phyloP scores from a whole-genome alignment of 2,329 filamentous ascomycete genomes.

The Whalleya microplaca region DNA sequence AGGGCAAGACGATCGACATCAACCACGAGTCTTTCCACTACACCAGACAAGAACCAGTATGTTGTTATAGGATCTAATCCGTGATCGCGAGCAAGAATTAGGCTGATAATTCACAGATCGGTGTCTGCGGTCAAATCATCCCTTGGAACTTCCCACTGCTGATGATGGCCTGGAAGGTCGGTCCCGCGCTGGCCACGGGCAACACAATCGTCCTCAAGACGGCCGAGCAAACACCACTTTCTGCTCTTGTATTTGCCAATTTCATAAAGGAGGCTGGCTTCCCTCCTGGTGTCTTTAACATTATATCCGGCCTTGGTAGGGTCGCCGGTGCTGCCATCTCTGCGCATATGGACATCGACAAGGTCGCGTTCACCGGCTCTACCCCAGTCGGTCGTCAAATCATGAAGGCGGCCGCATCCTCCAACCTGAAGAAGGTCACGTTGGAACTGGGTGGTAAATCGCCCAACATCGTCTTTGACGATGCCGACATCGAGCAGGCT shows the following conservation, averaged over 20 bases:
- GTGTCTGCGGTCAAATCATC: constrained; percentile 78
- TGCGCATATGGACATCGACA: constrained; percentile 79
- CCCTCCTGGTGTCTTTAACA: constrained; percentile 77
- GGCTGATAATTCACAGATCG: constrained; percentile 25
- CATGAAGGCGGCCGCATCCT: constrained; percentile 78
- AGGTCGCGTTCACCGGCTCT: constrained; percentile 82
- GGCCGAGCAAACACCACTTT: constrained; percentile 76
- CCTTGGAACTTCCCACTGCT: constrained; percentile 87
- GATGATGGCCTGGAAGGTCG: constrained; percentile 85
- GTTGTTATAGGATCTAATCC: constrained; percentile 27
- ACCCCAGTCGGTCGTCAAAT: constrained; percentile 74
- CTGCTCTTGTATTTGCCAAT: constrained; percentile 65
- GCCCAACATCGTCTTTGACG: constrained; percentile 79
- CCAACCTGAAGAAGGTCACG: constrained; percentile 82
- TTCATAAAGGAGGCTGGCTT: constrained; percentile 78
- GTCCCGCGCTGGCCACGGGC: constrained; percentile 71
- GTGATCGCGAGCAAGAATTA: not conserved
- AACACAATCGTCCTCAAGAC: constrained; percentile 76
- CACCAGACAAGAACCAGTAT: constrained; percentile 74
- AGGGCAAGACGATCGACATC: constrained; percentile 85
- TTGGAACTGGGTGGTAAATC: constrained; percentile 81
- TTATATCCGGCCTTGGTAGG: constrained; percentile 78
- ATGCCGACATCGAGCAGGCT: constrained; percentile 76
- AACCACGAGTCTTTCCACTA: constrained; percentile 81
- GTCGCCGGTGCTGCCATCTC: constrained; percentile 76